phyloP scores from a whole-genome alignment of 805 yeast genomes.

The Candida peoriensis region DNA sequence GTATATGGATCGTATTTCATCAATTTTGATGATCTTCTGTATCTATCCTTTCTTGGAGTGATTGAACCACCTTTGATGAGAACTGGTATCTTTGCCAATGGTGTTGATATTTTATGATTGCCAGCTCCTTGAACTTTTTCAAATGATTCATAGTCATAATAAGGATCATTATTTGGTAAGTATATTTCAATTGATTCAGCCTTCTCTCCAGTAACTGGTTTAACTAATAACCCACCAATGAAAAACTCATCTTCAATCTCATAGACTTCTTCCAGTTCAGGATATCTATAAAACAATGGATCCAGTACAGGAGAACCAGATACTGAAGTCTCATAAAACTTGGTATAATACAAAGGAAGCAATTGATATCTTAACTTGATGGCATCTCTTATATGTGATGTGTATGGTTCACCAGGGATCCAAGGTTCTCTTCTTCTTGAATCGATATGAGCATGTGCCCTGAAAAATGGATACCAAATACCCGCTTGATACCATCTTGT shows the following conservation, averaged over 20 bases:
- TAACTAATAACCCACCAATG: conserved; percentile 73
- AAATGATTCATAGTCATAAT: conserved; percentile 48
- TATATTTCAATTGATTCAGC: conserved; percentile 30
- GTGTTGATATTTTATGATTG: conserved; percentile 33
- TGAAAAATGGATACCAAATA: conserved; percentile 91
- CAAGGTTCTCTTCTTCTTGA: conserved; percentile 91
- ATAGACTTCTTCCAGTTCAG: conserved; percentile 42
- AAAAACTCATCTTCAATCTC: conserved; percentile 79
- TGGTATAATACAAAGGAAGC: conserved; percentile 76
- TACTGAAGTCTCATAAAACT: conserved; percentile 58
- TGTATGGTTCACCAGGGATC: conserved; percentile 72
- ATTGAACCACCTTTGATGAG: conserved; percentile 77
- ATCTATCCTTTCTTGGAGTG: conserved; percentile 60
- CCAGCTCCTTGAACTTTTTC: conserved; percentile 34
- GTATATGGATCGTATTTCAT: conserved; percentile 82
- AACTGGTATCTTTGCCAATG: conserved; percentile 63
- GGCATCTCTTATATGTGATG: conserved; percentile 61
- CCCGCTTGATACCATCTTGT: conserved; percentile 97
- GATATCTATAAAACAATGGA: conserved; percentile 59
- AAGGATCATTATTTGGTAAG: conserved; percentile 42
- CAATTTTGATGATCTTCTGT: conserved; percentile 72
- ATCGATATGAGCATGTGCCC: conserved; percentile 97
- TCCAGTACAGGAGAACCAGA: conserved; percentile 66
- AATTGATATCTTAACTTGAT: conserved; percentile 68
- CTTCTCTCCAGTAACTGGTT: conserved; percentile 68